Conservation (phyloP, 768 basidiomycete species). For the Cyclocybe cylindracea region DNA sequence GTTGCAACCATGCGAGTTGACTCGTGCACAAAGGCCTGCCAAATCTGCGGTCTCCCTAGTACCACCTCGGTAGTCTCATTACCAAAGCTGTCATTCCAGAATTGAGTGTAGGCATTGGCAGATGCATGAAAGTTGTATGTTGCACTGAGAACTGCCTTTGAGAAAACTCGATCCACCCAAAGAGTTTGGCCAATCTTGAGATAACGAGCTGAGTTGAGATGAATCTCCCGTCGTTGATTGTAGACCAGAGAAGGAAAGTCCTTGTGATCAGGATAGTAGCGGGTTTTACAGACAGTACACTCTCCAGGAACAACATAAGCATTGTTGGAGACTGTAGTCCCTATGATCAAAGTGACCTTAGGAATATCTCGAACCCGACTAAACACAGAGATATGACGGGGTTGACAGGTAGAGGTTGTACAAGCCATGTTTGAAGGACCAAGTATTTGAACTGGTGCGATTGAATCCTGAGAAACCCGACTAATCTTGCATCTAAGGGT, state of each 20-base stretch:
- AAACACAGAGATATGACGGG: no score
- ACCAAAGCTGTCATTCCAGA: constrained; percentile 16
- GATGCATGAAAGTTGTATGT: constrained; percentile 24
- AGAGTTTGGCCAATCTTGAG: constrained; percentile 14
- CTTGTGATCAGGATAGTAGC: constrained; percentile 16
- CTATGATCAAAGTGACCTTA: constrained; percentile 7
- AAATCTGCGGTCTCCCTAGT: constrained; percentile 4
- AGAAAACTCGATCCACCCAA: constrained; percentile 16
- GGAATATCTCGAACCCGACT: neutral
- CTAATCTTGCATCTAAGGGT: neutral
- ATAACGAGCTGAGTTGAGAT: constrained; percentile 13
- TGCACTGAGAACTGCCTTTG: constrained; percentile 16
- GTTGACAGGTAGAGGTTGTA: neutral
- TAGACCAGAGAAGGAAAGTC: neutral
- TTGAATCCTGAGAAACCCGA: neutral
- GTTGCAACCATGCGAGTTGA: neutral
- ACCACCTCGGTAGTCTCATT: neutral
- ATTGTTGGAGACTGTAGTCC: constrained; percentile 3
- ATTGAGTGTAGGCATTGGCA: constrained; percentile 15
- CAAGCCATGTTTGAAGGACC: neutral
- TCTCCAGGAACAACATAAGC: constrained; percentile 3
- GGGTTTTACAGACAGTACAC: constrained; percentile 6
- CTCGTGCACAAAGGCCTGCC: constrained; percentile 19
- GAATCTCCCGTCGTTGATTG: neutral
- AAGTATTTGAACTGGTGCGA: constrained; percentile 1